Base-by-base conservation (phyloP, 2,329 filamentous ascomycete species). In the Nemania diffusa region DNA sequence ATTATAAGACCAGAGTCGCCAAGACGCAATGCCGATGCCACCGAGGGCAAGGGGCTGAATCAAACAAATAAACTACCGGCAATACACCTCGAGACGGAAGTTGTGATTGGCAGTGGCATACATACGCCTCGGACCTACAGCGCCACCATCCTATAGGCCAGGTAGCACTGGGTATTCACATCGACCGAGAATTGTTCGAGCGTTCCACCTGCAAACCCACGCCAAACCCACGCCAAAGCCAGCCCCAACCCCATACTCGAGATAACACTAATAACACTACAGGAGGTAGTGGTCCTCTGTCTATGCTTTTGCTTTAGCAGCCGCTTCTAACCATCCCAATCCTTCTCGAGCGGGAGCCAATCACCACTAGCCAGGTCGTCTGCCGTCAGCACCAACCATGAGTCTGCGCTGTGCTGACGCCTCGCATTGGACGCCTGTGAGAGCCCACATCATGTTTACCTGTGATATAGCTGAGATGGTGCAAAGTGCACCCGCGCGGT, bases 351-450 rank as follows among this genome's bases (percentile, higher is more conserved):
- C 13, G 17, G 50, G 34, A 27, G 60, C 65, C 65, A 67, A 67
- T 63, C 60, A 64, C 8, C 17, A 27, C 40, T 42, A 11, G 42
- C 52, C 65, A 60, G 46, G 46, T 52, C 62, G 56, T 60, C 32
- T n/a, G 53, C 24, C 22, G 63, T 69, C 67, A 69, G 67, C 67
- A 62, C 50, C 55, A 44, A 44, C 22, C 15, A 11, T 26, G n/a
- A 62, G 32, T 59, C 48, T 62, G 53, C 42, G 57, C 32, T 53
- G 65, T 65, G 58, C 64, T 61, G 58, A 52, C 59, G 46, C 32
- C 50, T 65, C 46, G 55, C 64, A 67, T 68, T 69, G 64, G 59
- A 64, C 61, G 61, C 57, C 61, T n/a, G n/a, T 44, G 57, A 11
- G 55, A 53, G 48, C 55, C 62, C 60, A 59, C 60, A 44, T 44